Evolutionary conservation across 176 grass and related monocot species (phyloP).

Genomic region (Ananas comosus): DNA sequence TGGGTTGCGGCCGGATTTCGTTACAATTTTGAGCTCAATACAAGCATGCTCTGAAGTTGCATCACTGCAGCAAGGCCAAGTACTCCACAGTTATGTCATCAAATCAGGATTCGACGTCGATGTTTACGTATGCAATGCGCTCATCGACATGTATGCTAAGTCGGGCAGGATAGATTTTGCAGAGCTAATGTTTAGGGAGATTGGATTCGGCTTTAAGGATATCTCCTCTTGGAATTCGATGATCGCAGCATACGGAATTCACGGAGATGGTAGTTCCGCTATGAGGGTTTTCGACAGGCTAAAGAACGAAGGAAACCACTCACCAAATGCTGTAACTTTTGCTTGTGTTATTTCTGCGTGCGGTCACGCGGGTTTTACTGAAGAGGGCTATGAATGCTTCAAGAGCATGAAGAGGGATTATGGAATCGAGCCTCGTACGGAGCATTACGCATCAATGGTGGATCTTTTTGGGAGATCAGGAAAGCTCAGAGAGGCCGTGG

Average conservation of each 20-base stretch:
- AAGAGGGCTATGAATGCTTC: slow-evolving; percentile 58
- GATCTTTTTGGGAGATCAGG: slow-evolving; percentile 63
- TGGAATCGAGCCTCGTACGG: slow-evolving; percentile 41
- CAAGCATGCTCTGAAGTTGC: slow-evolving; percentile 44
- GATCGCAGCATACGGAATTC: slow-evolving; percentile 50
- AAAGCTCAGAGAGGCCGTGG: slow-evolving; percentile 41
- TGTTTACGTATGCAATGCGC: slow-evolving; percentile 48
- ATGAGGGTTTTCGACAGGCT: slow-evolving; percentile 37
- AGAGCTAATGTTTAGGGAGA: slow-evolving; percentile 36
- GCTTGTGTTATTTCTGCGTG: slow-evolving; percentile 54
- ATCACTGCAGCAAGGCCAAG: slow-evolving; percentile 35
- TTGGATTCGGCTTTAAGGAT: slow-evolving; percentile 35
- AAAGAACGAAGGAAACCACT: slow-evolving; percentile 17
- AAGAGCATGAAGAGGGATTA: slow-evolving; percentile 47
- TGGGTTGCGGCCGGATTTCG: slow-evolving; percentile 24
- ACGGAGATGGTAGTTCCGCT: slow-evolving; percentile 46
- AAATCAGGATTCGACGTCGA: slow-evolving; percentile 30
- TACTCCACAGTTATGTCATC: slow-evolving; percentile 40
- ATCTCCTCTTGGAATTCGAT: slow-evolving; percentile 67
- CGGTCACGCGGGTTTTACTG: slow-evolving; percentile 46
- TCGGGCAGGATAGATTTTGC: slow-evolving; percentile 42
- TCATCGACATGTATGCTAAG: slow-evolving; percentile 58
- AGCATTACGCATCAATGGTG: slow-evolving; percentile 60
- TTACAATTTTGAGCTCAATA: slow-evolving; percentile 44
- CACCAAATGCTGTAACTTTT: slow-evolving; percentile 56